Conservation (phyloP, 768 basidiomycete genomes). For the Lactarius pseudohatsudake region DNA sequence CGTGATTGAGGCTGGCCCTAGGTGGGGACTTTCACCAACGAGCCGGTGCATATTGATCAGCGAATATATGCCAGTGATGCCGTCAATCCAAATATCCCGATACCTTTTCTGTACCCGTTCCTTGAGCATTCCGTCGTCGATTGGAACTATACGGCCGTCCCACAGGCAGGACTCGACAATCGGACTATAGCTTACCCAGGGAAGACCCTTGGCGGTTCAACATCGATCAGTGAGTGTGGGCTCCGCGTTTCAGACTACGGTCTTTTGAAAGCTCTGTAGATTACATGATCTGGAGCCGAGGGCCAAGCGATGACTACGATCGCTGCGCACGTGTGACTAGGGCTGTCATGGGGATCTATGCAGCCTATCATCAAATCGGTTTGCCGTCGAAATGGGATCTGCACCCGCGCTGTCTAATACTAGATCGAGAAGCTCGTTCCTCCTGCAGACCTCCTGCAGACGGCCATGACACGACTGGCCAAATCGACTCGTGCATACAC, state of each 20-base stretch:
- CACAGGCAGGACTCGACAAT: constrained; percentile 29
- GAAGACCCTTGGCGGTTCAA: constrained; percentile 33
- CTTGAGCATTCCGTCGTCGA: constrained; percentile 27
- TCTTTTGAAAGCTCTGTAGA: neutral
- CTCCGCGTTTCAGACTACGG: neutral
- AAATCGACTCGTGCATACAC: constrained; percentile 17
- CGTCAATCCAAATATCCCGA: constrained; percentile 24
- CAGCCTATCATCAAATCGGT: constrained; percentile 14
- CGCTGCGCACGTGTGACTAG: constrained; percentile 13
- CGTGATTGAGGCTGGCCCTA: constrained; percentile 10
- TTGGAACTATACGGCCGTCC: constrained; percentile 35
- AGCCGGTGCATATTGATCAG: neutral
- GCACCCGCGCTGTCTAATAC: neutral
- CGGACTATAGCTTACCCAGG: constrained; percentile 31
- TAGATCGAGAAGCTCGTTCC: constrained; percentile 24
- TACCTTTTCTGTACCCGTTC: constrained; percentile 26
- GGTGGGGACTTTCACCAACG: neutral
- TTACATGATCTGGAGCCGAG: constrained; percentile 23
- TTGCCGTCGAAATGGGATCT: neutral
- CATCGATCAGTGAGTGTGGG: constrained; percentile 30
- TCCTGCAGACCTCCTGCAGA: constrained; percentile 27
- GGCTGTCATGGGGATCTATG: constrained; percentile 24
- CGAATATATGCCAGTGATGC: neutral
- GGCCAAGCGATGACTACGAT: constrained; percentile 21
- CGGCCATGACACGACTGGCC: constrained; percentile 19